These are phyloP conservation scores for Dendrobium huoshanense DNA, from an alignment of 106 monocot genomes.

Conservation along the genomic window DNA sequence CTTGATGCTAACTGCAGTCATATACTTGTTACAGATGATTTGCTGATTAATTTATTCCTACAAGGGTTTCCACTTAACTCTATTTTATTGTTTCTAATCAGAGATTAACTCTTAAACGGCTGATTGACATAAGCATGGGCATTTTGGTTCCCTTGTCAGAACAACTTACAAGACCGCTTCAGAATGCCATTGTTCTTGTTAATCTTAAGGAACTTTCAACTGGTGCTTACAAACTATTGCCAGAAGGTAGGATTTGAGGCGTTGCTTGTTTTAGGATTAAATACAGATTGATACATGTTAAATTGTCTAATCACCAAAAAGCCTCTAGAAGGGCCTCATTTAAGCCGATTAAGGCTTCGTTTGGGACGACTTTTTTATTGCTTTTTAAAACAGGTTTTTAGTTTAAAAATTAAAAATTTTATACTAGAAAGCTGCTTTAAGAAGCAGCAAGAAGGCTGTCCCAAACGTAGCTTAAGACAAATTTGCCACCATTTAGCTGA, in stretches of 20 bases:
- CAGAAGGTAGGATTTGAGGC: slow-evolving; percentile 49
- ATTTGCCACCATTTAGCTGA: neutral
- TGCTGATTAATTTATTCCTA: slow-evolving; percentile 1
- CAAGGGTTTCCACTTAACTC: neutral
- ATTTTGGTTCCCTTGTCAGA: slow-evolving; percentile 85
- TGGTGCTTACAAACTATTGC: slow-evolving; percentile 85
- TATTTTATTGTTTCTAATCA: slow-evolving; percentile 23
- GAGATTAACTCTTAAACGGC: slow-evolving; percentile 93
- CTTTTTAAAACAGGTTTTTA: no score
- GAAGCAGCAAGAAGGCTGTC: no score
- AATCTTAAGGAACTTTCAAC: slow-evolving; percentile 82
- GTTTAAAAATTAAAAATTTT: no score
- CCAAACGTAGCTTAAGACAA: neutral
- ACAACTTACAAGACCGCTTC: slow-evolving; percentile 92
- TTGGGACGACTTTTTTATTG: no score
- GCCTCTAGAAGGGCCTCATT: neutral
- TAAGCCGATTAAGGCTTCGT: neutral
- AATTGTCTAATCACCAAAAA: neutral
- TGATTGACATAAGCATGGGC: slow-evolving; percentile 97
- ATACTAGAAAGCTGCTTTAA: no score
- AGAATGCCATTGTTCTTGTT: slow-evolving; percentile 84
- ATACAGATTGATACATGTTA: neutral
- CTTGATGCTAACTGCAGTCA: neutral
- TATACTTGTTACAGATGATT: neutral
- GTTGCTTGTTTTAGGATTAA: neutral